A percentile compares a stretch with the other conserved stretches of the same genome.
phyloP scores from a whole-genome alignment of 1,139 yeast genomes.

The Casaregolazyma lundiana region DNA sequence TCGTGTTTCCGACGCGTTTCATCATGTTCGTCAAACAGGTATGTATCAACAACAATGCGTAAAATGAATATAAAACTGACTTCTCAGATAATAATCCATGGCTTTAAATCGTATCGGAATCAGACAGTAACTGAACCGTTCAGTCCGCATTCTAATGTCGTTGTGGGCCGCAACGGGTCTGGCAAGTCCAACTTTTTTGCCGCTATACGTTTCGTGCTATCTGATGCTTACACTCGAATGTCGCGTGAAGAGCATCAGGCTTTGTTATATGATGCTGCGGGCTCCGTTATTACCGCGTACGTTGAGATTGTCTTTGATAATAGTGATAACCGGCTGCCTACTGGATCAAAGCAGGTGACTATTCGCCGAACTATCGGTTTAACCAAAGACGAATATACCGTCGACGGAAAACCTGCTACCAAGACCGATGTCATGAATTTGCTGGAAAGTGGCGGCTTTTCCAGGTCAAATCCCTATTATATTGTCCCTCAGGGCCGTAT shows the following conservation, averaged over 20 bases:
- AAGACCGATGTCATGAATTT: constrained; percentile 77
- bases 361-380: constrained; percentile 87
- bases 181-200: constrained; percentile 96
- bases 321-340: constrained; percentile 67
- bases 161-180: constrained; percentile 91
- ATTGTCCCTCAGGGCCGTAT: constrained; percentile 97
- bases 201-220: constrained; percentile 86
- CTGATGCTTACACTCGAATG: constrained; percentile 87
- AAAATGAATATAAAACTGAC: background rate
- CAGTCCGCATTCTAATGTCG: constrained; percentile 81
- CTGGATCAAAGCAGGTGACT: constrained; percentile 61
- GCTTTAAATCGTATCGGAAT: constrained; percentile 90
- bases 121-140: constrained; percentile 72
- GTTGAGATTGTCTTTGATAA: constrained; percentile 89
- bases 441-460: constrained; percentile 89
- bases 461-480: constrained; percentile 86
- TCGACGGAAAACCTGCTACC: constrained; percentile 74
- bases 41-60: background rate
- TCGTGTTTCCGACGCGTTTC: background rate
- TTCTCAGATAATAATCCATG: constrained; percentile 67
- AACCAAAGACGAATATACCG: constrained; percentile 79
- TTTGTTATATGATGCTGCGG: constrained; percentile 75
- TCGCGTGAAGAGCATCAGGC: constrained; percentile 87
- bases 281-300: constrained; percentile 80
- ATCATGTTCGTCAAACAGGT: constrained; percentile 21